Evolutionary conservation across 805 yeast genomes (phyloP).

Genomic region (Limtongia smithiae): DNA sequence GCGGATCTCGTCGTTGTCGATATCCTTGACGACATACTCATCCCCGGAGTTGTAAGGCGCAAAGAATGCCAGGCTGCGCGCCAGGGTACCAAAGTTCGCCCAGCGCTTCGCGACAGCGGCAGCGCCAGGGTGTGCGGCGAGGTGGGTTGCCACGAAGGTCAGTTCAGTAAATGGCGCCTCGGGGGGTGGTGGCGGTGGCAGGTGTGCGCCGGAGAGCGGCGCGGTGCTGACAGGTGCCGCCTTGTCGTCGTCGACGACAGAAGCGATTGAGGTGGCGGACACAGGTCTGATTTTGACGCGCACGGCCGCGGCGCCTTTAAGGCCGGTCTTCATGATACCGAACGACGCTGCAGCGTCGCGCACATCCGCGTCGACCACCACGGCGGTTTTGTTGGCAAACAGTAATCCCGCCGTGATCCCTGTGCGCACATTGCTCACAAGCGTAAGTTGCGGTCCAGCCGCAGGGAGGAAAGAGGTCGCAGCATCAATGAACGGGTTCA

Average conservation of each 20-base stretch:
- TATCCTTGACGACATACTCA: constrained; percentile 10
- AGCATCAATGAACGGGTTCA: constrained; percentile 33
- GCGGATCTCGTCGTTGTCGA: constrained; percentile 7
- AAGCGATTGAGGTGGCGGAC: background rate
- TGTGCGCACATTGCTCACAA: constrained; percentile 23
- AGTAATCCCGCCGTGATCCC: constrained; percentile 37
- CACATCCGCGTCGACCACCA: constrained; percentile 39
- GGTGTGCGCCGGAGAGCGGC: constrained; percentile 2
- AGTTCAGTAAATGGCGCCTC: constrained; percentile 36
- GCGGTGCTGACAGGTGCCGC: background rate
- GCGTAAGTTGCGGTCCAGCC: constrained; percentile 2
- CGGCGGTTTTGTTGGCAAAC: constrained; percentile 38
- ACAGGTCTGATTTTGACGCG: constrained; percentile 42
- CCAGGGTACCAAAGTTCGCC: constrained; percentile 47
- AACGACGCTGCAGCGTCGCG: constrained; percentile 30
- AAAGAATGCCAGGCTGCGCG: constrained; percentile 54
- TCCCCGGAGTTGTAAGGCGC: constrained; percentile 31
- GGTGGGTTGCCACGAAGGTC: constrained; percentile 68
- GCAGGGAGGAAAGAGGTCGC: constrained; percentile 27
- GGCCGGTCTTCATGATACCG: constrained; percentile 58
- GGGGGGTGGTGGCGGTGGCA: constrained; percentile 6
- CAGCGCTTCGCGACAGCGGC: constrained; percentile 46
- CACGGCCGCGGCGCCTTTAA: constrained; percentile 73
- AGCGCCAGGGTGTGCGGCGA: constrained; percentile 76
- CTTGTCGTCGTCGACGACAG: background rate